Evolutionary conservation across 805 yeast species (phyloP).

Genomic region (Komagataella mondaviorum): DNA sequence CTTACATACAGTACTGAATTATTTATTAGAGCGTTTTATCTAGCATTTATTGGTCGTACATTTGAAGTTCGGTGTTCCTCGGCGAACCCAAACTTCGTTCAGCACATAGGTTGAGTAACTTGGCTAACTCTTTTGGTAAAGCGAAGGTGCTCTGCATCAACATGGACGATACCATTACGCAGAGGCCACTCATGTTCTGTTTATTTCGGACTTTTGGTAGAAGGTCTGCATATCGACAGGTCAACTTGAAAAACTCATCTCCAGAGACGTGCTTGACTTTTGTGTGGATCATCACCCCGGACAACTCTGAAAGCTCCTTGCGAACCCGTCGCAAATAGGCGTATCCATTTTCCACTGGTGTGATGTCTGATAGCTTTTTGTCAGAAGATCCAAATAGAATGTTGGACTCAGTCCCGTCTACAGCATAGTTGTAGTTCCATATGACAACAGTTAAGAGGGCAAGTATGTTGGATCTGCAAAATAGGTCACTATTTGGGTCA

Average conservation of each 20-base stretch:
- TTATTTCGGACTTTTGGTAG: slow-evolving; percentile 25
- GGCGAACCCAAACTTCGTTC: slow-evolving; percentile 34
- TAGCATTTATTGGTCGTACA: neutral
- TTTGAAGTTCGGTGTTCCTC: neutral
- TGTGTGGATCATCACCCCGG: slow-evolving; percentile 18
- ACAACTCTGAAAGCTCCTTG: slow-evolving; percentile 20
- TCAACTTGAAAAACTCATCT: slow-evolving; percentile 24
- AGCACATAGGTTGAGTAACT: slow-evolving; percentile 37
- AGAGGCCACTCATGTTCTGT: slow-evolving; percentile 41
- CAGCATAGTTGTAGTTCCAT: slow-evolving; percentile 37
- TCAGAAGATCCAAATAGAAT: slow-evolving; percentile 12
- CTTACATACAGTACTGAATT: neutral
- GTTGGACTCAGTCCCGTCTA: slow-evolving; percentile 31
- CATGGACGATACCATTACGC: slow-evolving; percentile 28
- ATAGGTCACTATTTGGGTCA: slow-evolving; percentile 37
- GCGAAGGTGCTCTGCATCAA: slow-evolving; percentile 36
- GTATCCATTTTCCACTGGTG: slow-evolving; percentile 34
- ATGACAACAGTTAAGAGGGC: slow-evolving; percentile 27
- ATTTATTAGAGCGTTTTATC: neutral
- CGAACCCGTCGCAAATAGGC: slow-evolving; percentile 36
- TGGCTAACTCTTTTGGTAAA: slow-evolving; percentile 41
- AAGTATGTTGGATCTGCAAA: slow-evolving; percentile 27
- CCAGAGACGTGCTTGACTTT: slow-evolving; percentile 20
- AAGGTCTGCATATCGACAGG: slow-evolving; percentile 25
- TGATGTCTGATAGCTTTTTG: slow-evolving; percentile 7